phyloP scores from a whole-genome alignment of 169 alveolate genomes.

The Eimeria nieschulzi region DNA sequence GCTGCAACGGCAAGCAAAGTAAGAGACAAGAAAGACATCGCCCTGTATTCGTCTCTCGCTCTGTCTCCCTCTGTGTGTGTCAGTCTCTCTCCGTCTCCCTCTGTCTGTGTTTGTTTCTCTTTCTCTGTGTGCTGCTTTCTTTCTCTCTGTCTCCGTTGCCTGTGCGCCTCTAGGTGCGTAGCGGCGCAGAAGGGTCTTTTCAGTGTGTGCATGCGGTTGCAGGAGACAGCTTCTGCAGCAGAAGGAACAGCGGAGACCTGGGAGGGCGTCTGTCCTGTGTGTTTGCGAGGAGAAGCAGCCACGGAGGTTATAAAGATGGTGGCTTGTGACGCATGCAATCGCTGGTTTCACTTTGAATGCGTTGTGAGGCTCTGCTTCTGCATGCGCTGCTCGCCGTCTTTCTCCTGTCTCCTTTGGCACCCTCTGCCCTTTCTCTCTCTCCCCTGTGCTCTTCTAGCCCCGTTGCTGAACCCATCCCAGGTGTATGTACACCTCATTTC shows the following conservation, averaged over 20 bases:
- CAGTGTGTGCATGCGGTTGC: background rate
- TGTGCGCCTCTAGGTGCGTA: background rate
- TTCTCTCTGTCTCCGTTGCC: background rate
- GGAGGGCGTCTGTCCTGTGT: conserved; percentile 69
- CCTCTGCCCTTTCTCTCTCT: background rate
- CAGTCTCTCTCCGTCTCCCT: background rate
- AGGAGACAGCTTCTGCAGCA: background rate
- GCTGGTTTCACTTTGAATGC: conserved; percentile 69
- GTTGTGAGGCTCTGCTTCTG: conserved; percentile 33
- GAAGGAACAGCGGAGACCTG: conserved; percentile 30
- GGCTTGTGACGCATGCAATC: conserved; percentile 64
- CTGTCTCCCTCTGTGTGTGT: too few relatives aligned
- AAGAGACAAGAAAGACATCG: too few relatives aligned
- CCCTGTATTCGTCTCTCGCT: too few relatives aligned
- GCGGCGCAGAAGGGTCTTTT: too few relatives aligned
- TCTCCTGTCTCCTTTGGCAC: background rate
- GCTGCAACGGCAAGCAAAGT: background rate
- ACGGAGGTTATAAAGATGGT: conserved; percentile 42
- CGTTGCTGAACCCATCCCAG: background rate
- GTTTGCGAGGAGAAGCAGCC: conserved; percentile 44
- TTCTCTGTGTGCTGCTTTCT: background rate
- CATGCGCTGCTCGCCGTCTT: background rate
- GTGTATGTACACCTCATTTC: background rate
- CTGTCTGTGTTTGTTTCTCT: background rate
- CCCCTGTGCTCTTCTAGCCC: background rate